phyloP scores from a whole-genome alignment of 2,329 filamentous ascomycete genomes.

The Cadophora luteo-olivacea region DNA sequence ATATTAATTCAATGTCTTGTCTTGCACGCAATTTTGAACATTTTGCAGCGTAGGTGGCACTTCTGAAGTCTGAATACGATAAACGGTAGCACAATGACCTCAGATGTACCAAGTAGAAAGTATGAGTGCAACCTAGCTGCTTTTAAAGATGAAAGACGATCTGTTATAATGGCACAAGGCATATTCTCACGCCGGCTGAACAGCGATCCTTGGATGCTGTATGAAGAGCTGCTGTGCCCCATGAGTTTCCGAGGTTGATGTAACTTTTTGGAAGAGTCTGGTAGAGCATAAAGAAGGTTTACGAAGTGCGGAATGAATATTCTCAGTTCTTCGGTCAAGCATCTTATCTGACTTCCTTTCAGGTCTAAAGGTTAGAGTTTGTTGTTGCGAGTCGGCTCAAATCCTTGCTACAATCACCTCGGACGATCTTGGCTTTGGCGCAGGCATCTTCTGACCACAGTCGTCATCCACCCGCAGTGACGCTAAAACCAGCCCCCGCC shows the following conservation, averaged over 20 bases:
- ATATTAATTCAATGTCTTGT: not conserved
- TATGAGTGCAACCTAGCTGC: not conserved
- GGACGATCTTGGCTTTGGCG: not conserved
- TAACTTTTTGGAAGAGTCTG: not conserved
- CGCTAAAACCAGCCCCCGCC: conserved; percentile 20
- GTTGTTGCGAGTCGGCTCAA: not conserved
- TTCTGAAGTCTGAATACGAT: not conserved
- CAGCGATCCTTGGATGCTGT: not conserved
- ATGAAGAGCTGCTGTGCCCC: not conserved
- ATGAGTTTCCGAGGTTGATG: not conserved
- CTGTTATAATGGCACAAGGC: not conserved
- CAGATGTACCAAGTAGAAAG: not conserved
- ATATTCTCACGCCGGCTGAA: conserved; percentile 6
- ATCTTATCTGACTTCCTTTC: not conserved
- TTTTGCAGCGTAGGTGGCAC: too few species aligned
- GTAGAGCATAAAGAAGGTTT: not conserved
- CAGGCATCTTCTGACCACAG: conserved; percentile 20
- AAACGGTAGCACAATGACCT: not conserved
- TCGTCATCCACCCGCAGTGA: conserved; percentile 9
- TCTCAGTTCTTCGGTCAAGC: not conserved
- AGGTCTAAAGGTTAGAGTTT: not conserved
- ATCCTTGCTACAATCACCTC: not conserved
- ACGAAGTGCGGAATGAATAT: not conserved
- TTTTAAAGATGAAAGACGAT: not conserved
- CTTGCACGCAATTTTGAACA: too few species aligned